These are phyloP conservation scores for Alternaria alternata DNA, from an alignment of 2,329 filamentous ascomycete genomes.

Conservation along the genomic window DNA sequence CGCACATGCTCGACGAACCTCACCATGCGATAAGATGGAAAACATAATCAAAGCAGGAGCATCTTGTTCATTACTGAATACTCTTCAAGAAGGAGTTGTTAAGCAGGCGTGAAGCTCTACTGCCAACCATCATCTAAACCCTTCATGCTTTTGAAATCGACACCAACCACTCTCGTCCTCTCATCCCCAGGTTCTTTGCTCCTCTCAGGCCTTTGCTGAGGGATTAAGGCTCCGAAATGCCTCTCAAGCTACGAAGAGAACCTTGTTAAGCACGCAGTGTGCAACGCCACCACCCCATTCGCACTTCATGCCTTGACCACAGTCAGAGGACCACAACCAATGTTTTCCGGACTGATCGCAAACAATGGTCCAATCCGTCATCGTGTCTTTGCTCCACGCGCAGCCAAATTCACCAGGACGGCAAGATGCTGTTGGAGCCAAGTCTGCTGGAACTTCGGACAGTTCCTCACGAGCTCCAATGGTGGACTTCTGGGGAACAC, in stretches of 20 bases:
- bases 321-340: conserved; percentile 8
- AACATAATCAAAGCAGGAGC: neutral
- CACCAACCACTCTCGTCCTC: neutral
- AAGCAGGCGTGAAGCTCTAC: neutral
- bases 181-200: neutral
- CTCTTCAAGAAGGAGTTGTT: neutral
- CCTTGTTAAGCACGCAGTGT: neutral
- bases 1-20: neutral
- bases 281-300: neutral
- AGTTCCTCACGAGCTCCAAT: neutral
- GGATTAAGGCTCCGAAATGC: neutral
- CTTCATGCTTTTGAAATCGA: neutral
- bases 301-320: conserved; percentile 2
- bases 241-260: neutral
- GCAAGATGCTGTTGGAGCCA: neutral
- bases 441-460: neutral
- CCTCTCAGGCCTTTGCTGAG: conserved; percentile 2
- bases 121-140: neutral
- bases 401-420: conserved; percentile 4
- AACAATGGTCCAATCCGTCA: conserved; percentile 1
- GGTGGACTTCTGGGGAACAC: neutral
- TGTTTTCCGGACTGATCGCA: conserved; percentile 1
- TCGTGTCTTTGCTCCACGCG: neutral
- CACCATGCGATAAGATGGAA: neutral
- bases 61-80: neutral